Conservation (phyloP, 768 basidiomycete species). For the Boletus subcaerulescens region DNA sequence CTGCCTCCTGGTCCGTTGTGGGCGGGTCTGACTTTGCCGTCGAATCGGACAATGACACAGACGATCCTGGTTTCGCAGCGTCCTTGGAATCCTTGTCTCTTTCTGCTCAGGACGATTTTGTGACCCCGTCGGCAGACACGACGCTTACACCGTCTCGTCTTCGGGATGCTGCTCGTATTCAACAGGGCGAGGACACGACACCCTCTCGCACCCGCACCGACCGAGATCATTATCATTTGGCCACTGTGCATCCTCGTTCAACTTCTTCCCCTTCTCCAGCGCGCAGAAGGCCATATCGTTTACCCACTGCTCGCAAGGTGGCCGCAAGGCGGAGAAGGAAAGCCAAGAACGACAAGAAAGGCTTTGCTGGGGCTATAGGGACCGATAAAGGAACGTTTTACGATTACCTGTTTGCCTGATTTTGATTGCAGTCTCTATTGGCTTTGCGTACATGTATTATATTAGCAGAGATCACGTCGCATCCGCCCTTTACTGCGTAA, state of each 20-base stretch:
- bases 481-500: constrained; percentile 41
- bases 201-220: constrained; percentile 20
- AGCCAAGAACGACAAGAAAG: constrained; percentile 10
- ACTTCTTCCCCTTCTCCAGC: constrained; percentile 57
- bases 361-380: constrained; percentile 15
- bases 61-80: constrained; percentile 33
- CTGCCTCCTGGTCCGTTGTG: constrained; percentile 40
- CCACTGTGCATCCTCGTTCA: constrained; percentile 36
- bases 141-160: constrained; percentile 6
- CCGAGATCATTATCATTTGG: constrained; percentile 30
- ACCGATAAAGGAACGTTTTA: constrained; percentile 34
- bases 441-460: constrained; percentile 1
- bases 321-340: constrained; percentile 16
- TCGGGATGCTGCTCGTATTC: background rate
- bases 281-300: constrained; percentile 33
- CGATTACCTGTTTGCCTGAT: constrained; percentile 43
- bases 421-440: background rate
- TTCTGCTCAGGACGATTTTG: constrained; percentile 24
- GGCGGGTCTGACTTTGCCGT: constrained; percentile 32
- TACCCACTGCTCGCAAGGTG: constrained; percentile 10
- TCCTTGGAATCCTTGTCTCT: constrained; percentile 36
- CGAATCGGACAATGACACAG: constrained; percentile 26
- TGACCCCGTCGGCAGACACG: background rate
- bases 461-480: background rate
- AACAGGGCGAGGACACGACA: constrained; percentile 1